These are phyloP conservation scores for Apiosordaria backusii DNA, from an alignment of 495 filamentous ascomycete genomes.

Conservation along the genomic window DNA sequence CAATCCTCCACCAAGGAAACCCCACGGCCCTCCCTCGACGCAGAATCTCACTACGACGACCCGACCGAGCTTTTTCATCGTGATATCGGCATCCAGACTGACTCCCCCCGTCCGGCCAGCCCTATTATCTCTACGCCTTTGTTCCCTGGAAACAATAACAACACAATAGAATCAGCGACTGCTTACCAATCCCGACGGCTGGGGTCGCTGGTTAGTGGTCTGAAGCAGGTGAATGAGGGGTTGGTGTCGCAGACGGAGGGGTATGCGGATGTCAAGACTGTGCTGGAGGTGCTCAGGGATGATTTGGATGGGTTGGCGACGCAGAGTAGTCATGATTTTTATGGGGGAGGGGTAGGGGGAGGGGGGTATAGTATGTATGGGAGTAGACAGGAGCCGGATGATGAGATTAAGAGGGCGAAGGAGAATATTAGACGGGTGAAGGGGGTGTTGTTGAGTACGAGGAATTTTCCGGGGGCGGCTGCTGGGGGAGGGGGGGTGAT, in stretches of 20 bases:
- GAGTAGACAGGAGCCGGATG: slow-evolving; percentile 55
- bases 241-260: slow-evolving; percentile 39
- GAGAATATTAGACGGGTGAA: slow-evolving; percentile 89
- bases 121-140: slow-evolving; percentile 5
- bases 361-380: slow-evolving; percentile 41
- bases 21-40: slow-evolving; percentile 17
- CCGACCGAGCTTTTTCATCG: slow-evolving; percentile 88
- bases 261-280: slow-evolving; percentile 35
- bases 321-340: slow-evolving; percentile 26
- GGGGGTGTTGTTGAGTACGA: slow-evolving; percentile 80
- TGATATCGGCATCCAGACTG: slow-evolving; percentile 82
- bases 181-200: slow-evolving; percentile 34
- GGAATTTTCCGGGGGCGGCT: slow-evolving; percentile 54
- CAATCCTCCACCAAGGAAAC: slow-evolving; percentile 18
- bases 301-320: slow-evolving; percentile 45
- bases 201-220: slow-evolving; percentile 39
- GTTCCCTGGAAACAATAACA: not conserved
- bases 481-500: not conserved
- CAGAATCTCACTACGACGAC: slow-evolving; percentile 48
- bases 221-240: slow-evolving; percentile 51
- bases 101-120: slow-evolving; percentile 47
- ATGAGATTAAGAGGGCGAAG: slow-evolving; percentile 74
- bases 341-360: slow-evolving; percentile 6
- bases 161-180: slow-evolving; percentile 20
- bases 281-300: slow-evolving; percentile 47